phyloP scores from a whole-genome alignment of 2,329 filamentous ascomycete species.

The Fusarium ramigenum region DNA sequence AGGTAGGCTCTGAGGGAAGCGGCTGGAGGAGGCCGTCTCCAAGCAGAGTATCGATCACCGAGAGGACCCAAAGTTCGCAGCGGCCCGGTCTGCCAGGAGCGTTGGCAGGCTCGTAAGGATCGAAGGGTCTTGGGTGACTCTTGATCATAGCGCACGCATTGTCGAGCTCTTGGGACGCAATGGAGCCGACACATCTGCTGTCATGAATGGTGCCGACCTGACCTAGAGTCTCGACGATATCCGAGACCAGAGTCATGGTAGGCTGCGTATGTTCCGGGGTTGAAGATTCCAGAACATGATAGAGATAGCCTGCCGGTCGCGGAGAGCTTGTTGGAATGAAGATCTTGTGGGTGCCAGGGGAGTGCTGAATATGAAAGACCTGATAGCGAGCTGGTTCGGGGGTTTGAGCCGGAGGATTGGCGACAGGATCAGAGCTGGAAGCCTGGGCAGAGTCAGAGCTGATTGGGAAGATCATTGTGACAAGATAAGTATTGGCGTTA shows the following conservation, averaged over 20 bases:
- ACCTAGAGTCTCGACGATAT: not conserved
- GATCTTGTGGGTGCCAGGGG: constrained; percentile 29
- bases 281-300: not conserved
- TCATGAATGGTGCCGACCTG: constrained; percentile 19
- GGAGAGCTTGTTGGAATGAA: constrained; percentile 23
- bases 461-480: constrained; percentile 2
- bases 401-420: not conserved
- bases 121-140: not conserved
- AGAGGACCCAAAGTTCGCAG: constrained; percentile 21
- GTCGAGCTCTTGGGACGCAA: constrained; percentile 29
- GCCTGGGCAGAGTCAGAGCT: not conserved
- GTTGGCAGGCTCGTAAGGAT: not conserved
- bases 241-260: constrained; percentile 9
- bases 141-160: constrained; percentile 26
- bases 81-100: not conserved
- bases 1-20: constrained; percentile 1
- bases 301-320: constrained; percentile 20
- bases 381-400: constrained; percentile 12
- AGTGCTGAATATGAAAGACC: constrained; percentile 34
- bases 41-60: constrained; percentile 15
- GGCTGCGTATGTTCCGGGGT: not conserved
- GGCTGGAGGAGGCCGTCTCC: constrained; percentile 24
- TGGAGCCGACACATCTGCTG: constrained; percentile 31
- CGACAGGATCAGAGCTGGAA: not conserved
- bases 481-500: not conserved